Conservation (phyloP, 352 stramenopile species). For the Pelagophyceae sp. region DNA sequence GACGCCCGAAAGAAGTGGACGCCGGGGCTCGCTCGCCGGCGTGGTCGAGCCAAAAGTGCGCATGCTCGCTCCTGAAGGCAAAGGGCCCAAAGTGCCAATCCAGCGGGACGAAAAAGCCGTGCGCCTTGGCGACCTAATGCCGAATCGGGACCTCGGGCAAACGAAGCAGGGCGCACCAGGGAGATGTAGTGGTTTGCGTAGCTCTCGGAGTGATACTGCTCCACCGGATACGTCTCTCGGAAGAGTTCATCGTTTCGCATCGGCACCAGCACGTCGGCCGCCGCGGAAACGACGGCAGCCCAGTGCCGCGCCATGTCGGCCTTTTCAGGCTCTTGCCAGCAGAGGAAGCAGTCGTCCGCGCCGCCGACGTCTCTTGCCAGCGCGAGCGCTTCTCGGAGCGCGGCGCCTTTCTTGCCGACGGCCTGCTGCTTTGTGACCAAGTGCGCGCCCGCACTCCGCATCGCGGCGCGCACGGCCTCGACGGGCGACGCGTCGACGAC, state of each 20-base stretch:
- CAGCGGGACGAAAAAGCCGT: too few relatives aligned
- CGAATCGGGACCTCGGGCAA: too few relatives aligned
- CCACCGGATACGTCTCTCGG: slow-evolving; percentile 42
- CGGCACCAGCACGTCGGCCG: slow-evolving; percentile 31
- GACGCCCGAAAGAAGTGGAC: too few relatives aligned
- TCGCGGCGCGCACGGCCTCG: not conserved
- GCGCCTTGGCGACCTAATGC: too few relatives aligned
- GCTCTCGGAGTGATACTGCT: slow-evolving; percentile 48
- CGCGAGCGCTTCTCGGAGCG: slow-evolving; percentile 38
- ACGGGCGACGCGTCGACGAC: slow-evolving; percentile 7
- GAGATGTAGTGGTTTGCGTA: slow-evolving; percentile 46
- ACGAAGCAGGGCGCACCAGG: too few relatives aligned
- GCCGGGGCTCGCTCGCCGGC: too few relatives aligned
- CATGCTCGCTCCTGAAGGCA: slow-evolving; percentile 33
- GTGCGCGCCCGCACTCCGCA: not conserved
- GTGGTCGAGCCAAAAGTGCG: slow-evolving; percentile 37
- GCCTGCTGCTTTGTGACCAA: slow-evolving; percentile 22
- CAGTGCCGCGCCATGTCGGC: slow-evolving; percentile 41
- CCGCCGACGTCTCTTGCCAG: slow-evolving; percentile 13
- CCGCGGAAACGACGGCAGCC: slow-evolving; percentile 19
- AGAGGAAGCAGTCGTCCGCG: slow-evolving; percentile 29
- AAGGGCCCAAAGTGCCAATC: slow-evolving; percentile 48
- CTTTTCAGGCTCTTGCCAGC: slow-evolving; percentile 47
- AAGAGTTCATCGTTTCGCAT: slow-evolving; percentile 35
- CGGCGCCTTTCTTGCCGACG: slow-evolving; percentile 38